A percentile compares a stretch with the other conserved stretches of the same genome.
phyloP scores from a whole-genome alignment of 1,284 basidiomycete species.

The Ceratobasidium sp. region DNA sequence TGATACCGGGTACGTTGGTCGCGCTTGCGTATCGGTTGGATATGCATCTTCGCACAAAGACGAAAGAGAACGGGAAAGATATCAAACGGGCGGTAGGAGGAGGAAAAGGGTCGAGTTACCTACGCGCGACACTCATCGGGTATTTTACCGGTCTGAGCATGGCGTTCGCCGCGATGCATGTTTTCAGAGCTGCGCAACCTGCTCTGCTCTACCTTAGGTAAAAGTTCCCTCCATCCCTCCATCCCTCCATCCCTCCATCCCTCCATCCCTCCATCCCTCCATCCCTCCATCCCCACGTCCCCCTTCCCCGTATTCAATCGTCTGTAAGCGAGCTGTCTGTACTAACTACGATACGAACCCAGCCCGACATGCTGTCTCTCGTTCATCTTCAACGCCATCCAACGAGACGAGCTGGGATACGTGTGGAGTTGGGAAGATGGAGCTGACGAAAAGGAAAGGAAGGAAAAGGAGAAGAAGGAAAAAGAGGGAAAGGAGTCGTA shows the following conservation, averaged over 20 bases:
- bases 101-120: conserved; percentile 79
- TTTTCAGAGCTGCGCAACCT: conserved; percentile 85
- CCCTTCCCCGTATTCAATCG: no score
- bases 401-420: conserved; percentile 70
- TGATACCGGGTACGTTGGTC: conserved; percentile 90
- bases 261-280: no score
- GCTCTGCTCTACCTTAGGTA: conserved; percentile 93
- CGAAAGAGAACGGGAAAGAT: conserved; percentile 49
- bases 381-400: conserved; percentile 67
- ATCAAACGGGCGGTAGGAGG: conserved; percentile 43
- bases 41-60: background rate
- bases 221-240: no score
- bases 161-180: conserved; percentile 92
- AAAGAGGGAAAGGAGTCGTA: conserved; percentile 40
- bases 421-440: conserved; percentile 76
- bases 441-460: conserved; percentile 50
- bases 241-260: conserved; percentile 6
- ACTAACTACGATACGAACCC: no score
- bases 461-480: conserved; percentile 51
- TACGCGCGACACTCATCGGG: conserved; percentile 75
- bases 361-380: conserved; percentile 79
- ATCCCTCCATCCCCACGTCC: no score
- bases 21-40: conserved; percentile 70
- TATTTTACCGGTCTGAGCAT: conserved; percentile 83
- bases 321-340: no score